Evolutionary conservation across 108 stramenopile species (phyloP).

Genomic region (Cyclotella cryptica): DNA sequence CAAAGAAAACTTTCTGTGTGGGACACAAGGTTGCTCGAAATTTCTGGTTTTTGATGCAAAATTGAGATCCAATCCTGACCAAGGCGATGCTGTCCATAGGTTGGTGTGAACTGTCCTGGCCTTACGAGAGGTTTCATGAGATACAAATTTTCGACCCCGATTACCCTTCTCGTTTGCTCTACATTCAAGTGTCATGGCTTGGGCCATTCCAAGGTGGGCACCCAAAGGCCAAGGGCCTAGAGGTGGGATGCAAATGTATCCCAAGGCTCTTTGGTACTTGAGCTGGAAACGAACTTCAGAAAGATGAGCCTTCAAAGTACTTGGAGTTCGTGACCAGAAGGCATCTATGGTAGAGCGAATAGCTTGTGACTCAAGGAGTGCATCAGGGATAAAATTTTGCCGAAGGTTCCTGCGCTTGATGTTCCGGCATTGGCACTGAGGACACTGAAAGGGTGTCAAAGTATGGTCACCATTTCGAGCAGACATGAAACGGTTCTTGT

Average conservation of each 20-base stretch:
- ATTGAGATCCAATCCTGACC: not conserved
- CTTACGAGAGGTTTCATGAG: slow-evolving; percentile 4
- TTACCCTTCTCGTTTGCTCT: not conserved
- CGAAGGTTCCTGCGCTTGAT: slow-evolving; percentile 13
- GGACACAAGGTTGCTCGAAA: not conserved
- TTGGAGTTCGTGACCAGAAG: slow-evolving; percentile 8
- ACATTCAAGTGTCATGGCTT: too few relatives aligned
- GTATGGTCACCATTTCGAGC: slow-evolving; percentile 23
- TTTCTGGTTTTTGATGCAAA: not conserved
- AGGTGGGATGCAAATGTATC: too few relatives aligned
- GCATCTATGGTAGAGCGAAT: slow-evolving; percentile 16
- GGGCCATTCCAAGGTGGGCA: too few relatives aligned
- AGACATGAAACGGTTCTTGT: too few relatives aligned
- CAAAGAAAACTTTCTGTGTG: not conserved
- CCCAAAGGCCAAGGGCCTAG: too few relatives aligned
- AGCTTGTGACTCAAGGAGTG: not conserved
- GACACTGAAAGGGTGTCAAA: slow-evolving; percentile 15
- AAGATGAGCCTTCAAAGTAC: not conserved
- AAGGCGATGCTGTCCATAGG: slow-evolving; percentile 4
- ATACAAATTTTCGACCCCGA: not conserved
- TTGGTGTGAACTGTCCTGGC: too few relatives aligned
- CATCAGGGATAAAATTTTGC: not conserved
- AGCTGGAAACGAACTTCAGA: not conserved
- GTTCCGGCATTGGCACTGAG: slow-evolving; percentile 19
- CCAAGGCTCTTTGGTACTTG: not conserved